Evolutionary conservation across 192 early-diverging fungal species (phyloP).

Genomic region (Podila epicladia): DNA sequence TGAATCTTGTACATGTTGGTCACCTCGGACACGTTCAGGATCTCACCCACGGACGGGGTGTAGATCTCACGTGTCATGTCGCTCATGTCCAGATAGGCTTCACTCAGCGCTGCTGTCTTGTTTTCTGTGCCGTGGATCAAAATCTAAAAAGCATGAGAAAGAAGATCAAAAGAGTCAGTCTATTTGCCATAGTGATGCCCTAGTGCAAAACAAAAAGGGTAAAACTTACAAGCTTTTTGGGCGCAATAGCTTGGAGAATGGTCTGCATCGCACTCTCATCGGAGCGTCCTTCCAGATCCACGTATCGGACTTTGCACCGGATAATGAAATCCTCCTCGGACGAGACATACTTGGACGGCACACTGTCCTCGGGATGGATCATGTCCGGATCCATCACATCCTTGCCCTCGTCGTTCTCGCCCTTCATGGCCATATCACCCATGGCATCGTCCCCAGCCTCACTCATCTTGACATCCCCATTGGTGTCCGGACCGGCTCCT

Average conservation of each 20-base stretch:
- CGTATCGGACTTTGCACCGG: constrained; percentile 80
- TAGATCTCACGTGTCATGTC: constrained; percentile 88
- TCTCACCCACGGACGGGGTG: constrained; percentile 83
- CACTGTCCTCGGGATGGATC: constrained; percentile 59
- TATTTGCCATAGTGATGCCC: background rate
- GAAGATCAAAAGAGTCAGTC: constrained; percentile 18
- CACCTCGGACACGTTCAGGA: constrained; percentile 89
- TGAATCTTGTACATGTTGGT: constrained; percentile 88
- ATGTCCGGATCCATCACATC: constrained; percentile 61
- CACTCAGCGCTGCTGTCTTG: constrained; percentile 72
- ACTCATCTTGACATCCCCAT: constrained; percentile 31
- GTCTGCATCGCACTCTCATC: constrained; percentile 89
- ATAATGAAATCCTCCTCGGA: constrained; percentile 67
- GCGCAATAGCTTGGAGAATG: constrained; percentile 83
- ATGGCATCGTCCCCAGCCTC: constrained; percentile 29
- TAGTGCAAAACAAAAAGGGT: background rate
- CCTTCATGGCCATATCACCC: constrained; percentile 8
- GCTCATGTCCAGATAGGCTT: constrained; percentile 67
- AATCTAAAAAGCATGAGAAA: constrained; percentile 54
- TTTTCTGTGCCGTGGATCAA: constrained; percentile 86
- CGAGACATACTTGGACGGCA: constrained; percentile 85
- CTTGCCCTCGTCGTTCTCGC: constrained; percentile 20
- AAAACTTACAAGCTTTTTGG: constrained; percentile 76
- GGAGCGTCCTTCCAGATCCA: constrained; percentile 93
- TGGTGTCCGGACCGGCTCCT: constrained; percentile 36